Percentiles rank a stretch among this genome's conserved stretches.
phyloP scores from a whole-genome alignment of 139 green algal genomes.

The Ettlia oleoabundans region DNA sequence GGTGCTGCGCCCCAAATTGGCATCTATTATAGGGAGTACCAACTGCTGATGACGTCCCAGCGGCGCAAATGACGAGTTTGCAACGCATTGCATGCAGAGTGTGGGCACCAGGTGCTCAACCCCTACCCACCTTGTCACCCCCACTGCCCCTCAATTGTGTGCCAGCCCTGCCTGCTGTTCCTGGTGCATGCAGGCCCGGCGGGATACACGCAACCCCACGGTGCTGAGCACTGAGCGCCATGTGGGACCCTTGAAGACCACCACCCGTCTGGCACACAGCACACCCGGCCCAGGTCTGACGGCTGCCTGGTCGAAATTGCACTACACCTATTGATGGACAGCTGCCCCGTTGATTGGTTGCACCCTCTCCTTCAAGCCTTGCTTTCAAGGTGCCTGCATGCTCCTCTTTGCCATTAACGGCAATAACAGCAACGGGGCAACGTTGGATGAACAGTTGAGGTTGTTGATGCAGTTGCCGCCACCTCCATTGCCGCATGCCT shows the following conservation, averaged over 20 bases:
- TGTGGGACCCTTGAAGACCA: constrained; percentile 39
- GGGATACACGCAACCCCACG: constrained; percentile 82
- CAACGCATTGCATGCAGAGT: too few relatives aligned
- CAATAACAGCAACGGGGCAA: too few relatives aligned
- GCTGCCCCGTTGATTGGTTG: too few relatives aligned
- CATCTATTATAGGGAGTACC: too few relatives aligned
- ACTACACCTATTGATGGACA: too few relatives aligned
- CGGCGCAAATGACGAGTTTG: too few relatives aligned
- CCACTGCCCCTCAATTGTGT: background rate
- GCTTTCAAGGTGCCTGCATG: too few relatives aligned
- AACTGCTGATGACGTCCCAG: too few relatives aligned
- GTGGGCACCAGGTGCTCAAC: background rate
- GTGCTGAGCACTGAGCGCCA: constrained; percentile 64
- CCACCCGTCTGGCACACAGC: constrained; percentile 22
- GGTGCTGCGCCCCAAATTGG: background rate
- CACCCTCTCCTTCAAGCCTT: too few relatives aligned
- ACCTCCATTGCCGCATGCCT: background rate
- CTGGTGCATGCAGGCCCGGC: constrained; percentile 36
- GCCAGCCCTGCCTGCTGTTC: background rate
- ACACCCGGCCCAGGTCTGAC: background rate
- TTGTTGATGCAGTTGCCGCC: background rate
- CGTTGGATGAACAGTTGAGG: background rate
- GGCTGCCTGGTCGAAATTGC: too few relatives aligned
- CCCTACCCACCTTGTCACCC: background rate
- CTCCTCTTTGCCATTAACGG: too few relatives aligned